These are phyloP conservation scores for Colletotrichum falcatum DNA, from an alignment of 2,329 filamentous ascomycete genomes.

Conservation along the genomic window DNA sequence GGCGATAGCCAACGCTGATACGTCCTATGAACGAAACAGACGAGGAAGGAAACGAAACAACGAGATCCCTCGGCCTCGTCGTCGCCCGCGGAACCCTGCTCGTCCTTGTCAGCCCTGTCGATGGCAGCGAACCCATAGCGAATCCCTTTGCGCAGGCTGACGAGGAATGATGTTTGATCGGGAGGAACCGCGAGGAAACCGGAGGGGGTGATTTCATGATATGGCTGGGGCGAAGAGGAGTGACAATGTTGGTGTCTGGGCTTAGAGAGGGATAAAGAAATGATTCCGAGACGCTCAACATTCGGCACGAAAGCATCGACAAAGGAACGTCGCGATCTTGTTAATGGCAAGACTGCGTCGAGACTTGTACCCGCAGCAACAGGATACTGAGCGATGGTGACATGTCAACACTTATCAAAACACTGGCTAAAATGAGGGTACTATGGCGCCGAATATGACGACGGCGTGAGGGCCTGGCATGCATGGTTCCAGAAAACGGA, in stretches of 20 bases:
- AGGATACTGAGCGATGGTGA: constrained; percentile 9
- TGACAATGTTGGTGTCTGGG: background rate
- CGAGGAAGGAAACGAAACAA: constrained; percentile 89
- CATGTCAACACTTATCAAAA: background rate
- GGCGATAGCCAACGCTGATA: background rate
- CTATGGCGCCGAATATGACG: background rate
- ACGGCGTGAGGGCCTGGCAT: too few relatives aligned
- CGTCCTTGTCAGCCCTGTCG: constrained; percentile 90
- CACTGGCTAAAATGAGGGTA: background rate
- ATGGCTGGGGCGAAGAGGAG: background rate
- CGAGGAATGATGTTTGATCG: constrained; percentile 62
- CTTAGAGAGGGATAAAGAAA: background rate
- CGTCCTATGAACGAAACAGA: constrained; percentile 65
- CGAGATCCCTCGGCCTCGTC: constrained; percentile 84
- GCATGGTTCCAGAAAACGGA: background rate
- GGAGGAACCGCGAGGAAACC: too few relatives aligned
- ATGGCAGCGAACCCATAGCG: constrained; percentile 94
- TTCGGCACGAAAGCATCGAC: background rate
- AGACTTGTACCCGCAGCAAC: constrained; percentile 14
- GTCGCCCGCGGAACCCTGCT: constrained; percentile 93
- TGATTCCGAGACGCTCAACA: background rate
- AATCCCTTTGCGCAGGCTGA: constrained; percentile 89
- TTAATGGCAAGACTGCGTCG: background rate
- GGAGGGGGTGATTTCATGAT: background rate
- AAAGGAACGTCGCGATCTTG: background rate